Percentiles rank a stretch among this genome's conserved stretches.
Conservation (phyloP, 495 filamentous ascomycete species). For the Parachaetomium inaequale region DNA sequence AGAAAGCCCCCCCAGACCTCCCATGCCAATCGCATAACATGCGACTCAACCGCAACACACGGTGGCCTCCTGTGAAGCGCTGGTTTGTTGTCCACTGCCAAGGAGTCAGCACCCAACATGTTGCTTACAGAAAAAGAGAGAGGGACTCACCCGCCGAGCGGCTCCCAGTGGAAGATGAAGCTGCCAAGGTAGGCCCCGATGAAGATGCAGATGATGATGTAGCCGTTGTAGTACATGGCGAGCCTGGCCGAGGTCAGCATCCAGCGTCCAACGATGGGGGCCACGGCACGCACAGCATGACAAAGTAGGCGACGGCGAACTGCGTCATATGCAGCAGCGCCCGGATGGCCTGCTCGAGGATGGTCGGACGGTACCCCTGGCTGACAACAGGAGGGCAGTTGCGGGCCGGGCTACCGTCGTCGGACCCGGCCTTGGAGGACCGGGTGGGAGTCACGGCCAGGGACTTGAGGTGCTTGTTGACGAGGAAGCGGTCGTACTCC, state of each 20-base stretch:
- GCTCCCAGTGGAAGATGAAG: constrained; percentile 60
- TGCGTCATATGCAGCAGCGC: constrained; percentile 61
- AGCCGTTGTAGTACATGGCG: constrained; percentile 66
- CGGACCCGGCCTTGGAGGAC: not conserved
- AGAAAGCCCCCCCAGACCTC: not conserved
- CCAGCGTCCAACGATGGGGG: not conserved
- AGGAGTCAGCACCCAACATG: not conserved
- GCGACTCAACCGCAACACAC: constrained; percentile 20
- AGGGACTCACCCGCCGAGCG: constrained; percentile 24
- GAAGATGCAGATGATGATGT: constrained; percentile 62
- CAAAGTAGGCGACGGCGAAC: constrained; percentile 66
- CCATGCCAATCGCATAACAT: not conserved
- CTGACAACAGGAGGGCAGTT: not conserved
- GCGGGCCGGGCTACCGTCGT: constrained; percentile 4
- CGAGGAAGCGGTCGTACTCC: constrained; percentile 59
- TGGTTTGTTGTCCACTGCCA: constrained; percentile 9
- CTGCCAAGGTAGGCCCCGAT: constrained; percentile 61
- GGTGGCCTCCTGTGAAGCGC: constrained; percentile 18
- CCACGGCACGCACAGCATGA: constrained; percentile 51
- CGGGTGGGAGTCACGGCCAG: not conserved
- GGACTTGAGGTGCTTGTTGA: constrained; percentile 37
- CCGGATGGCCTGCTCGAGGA: constrained; percentile 58
- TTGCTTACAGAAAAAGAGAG: too few species aligned
- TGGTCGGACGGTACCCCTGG: constrained; percentile 43
- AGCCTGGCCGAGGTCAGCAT: constrained; percentile 15